Evolutionary conservation across 1,284 basidiomycete species (phyloP), one percentile per base, ranked within the genome.

Genomic region (Pseudozyma thailandica): DNA sequence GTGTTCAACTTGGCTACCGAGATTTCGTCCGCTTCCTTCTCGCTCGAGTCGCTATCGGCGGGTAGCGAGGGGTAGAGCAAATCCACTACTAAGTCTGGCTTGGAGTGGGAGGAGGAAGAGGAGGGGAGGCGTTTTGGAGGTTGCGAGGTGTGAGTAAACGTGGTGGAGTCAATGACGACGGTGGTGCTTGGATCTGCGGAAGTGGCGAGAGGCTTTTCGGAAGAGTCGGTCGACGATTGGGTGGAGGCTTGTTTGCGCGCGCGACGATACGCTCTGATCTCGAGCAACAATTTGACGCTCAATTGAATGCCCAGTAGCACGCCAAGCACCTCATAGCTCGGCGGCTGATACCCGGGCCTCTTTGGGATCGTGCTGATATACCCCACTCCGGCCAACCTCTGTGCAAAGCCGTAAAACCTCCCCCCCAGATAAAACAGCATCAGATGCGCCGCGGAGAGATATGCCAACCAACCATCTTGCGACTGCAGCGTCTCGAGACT

Each of bases 361-460:
- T 62, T 55, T 0, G 68, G 68, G 47, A 60, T 60, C 12, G 61
- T 71, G 43, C 45, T 53, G 23, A 84, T 80, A 42, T 84, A 84
- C 16, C 60, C 60, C 12, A 84, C 78, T 0, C 82, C 74, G 6
- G 74, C 57, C 25, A 80, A 25, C 9, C 84, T 75, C 51, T 85
- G 84, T 28, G 82, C 80, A 9, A 82, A 48, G 38, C 62, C 65
- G 51, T 84, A 84, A 68, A 84, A 85, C 18, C 65, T 68, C 1
- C 84, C 84, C 13, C 79, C 81, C 20, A 85, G 60, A 69, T 84
- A 85, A 56, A 85, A 85, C 23, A 84, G 47, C 49, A 84, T 81
- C 25, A 85, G 70, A 55, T 85, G 84, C 0, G 84, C 75, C 7
- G 81, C 75, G 12, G 77, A 68, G 3, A 83, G 47, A 50, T 83